Conservation (phyloP, 2,329 filamentous ascomycete genomes). For the Microascus cirrosus region DNA sequence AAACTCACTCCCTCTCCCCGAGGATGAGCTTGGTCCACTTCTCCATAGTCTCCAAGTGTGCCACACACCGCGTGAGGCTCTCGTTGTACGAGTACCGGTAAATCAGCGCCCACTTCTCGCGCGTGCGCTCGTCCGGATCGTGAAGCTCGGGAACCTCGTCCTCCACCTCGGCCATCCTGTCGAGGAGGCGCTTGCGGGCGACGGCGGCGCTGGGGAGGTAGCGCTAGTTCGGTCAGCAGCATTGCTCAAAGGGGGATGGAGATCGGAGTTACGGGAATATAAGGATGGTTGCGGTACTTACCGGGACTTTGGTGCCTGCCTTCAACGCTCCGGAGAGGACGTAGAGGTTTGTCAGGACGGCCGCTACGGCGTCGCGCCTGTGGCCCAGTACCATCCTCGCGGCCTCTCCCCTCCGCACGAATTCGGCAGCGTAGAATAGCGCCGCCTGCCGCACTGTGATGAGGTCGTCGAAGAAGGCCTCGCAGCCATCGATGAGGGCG, state of each 20-base stretch:
- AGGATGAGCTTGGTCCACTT: constrained; percentile 46
- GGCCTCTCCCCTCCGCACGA: constrained; percentile 36
- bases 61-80: constrained; percentile 41
- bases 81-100: constrained; percentile 45
- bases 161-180: constrained; percentile 38
- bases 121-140: constrained; percentile 16
- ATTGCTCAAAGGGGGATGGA: background rate
- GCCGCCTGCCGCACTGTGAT: constrained; percentile 46
- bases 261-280: background rate
- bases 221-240: constrained; percentile 17
- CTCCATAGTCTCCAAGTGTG: constrained; percentile 41
- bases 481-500: constrained; percentile 41
- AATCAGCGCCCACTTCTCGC: constrained; percentile 42
- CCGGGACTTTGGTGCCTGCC: constrained; percentile 35
- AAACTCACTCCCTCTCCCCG: constrained; percentile 36
- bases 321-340: constrained; percentile 44
- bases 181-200: constrained; percentile 37
- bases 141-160: constrained; percentile 16
- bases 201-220: constrained; percentile 46
- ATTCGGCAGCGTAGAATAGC: constrained; percentile 43
- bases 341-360: constrained; percentile 46
- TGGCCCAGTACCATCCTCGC: constrained; percentile 35
- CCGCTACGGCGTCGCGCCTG: constrained; percentile 44
- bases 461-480: constrained; percentile 48
- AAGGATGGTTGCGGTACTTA: constrained; percentile 13